Percentiles rank a stretch among this genome's conserved stretches.
Evolutionary conservation across 257 asterid species (phyloP).

Genomic region (Solanum virginianum): DNA sequence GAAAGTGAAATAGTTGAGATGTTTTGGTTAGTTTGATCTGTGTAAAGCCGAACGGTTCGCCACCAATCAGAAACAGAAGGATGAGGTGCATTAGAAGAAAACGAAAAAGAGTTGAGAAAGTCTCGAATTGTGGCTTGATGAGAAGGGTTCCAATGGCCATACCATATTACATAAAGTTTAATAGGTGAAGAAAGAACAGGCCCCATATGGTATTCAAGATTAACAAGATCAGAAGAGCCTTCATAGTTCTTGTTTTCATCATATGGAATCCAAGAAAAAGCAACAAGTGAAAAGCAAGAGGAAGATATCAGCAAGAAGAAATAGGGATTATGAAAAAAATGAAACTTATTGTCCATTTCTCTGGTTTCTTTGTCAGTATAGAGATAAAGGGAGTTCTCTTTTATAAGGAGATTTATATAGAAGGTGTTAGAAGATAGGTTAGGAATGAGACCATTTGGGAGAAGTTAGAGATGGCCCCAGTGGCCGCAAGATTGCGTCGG

Average conservation of each 20-base stretch:
- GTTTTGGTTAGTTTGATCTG: conserved; percentile 55
- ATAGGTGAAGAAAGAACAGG: conserved; percentile 58
- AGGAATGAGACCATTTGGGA: too few species aligned
- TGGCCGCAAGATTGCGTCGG: too few species aligned
- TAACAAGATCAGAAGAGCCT: conserved; percentile 58
- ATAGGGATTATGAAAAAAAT: not conserved
- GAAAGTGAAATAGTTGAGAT: conserved; percentile 28
- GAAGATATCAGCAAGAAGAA: conserved; percentile 10
- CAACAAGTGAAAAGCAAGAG: conserved; percentile 5
- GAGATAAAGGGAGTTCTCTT: not conserved
- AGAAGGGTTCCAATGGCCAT: conserved; percentile 50
- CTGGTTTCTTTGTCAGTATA: not conserved
- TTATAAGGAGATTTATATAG: not conserved
- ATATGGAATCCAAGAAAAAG: conserved; percentile 13
- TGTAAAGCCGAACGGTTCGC: conserved; percentile 46
- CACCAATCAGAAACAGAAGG: conserved; percentile 81
- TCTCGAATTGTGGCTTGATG: conserved; percentile 58
- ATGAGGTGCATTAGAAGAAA: conserved; percentile 18
- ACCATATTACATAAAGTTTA: conserved; percentile 63
- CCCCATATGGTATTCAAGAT: conserved; percentile 76
- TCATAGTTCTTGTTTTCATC: conserved; percentile 42
- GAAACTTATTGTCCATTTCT: conserved; percentile 3
- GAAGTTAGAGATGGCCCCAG: too few species aligned
- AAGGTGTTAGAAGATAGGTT: not conserved
- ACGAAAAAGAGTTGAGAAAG: conserved; percentile 43